Conservation (phyloP, 495 filamentous ascomycete genomes). For the Penicillium diatomitis region DNA sequence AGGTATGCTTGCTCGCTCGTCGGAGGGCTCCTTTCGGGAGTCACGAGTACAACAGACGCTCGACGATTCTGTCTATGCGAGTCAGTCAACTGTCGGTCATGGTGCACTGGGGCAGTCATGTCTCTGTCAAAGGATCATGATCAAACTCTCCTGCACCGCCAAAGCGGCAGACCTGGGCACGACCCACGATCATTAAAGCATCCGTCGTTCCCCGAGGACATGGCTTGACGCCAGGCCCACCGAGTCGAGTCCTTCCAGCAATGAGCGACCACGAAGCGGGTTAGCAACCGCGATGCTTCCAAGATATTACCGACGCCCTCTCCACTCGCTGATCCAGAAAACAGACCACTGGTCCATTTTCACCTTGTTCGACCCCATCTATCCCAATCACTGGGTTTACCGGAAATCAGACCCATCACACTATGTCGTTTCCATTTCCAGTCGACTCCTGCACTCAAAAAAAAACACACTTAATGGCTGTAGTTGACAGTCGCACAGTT, state of each 20-base stretch:
- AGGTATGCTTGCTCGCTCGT: too few relatives aligned
- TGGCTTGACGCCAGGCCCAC: conserved; percentile 1
- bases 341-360: neutral
- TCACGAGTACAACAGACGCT: too few relatives aligned
- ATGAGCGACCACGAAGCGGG: conserved; percentile 1
- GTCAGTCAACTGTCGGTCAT: too few relatives aligned
- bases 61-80: too few relatives aligned
- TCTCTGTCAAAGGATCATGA: neutral
- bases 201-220: conserved; percentile 19
- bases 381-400: conserved; percentile 10
- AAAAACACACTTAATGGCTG: too few relatives aligned
- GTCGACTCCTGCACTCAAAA: too few relatives aligned
- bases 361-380: neutral
- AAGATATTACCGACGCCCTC: conserved; percentile 1
- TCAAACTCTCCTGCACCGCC: conserved; percentile 5
- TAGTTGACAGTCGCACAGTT: too few relatives aligned
- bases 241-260: neutral
- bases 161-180: conserved; percentile 17
- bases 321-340: conserved; percentile 4
- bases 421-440: conserved; percentile 6
- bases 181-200: conserved; percentile 17
- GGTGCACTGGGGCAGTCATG: neutral
- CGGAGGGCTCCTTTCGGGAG: too few relatives aligned
- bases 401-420: conserved; percentile 10
- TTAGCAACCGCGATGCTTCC: neutral